A percentile compares a stretch with the other conserved stretches of the same genome.
phyloP scores from a whole-genome alignment of 495 filamentous ascomycete genomes.

The Neurospora cerealis region DNA sequence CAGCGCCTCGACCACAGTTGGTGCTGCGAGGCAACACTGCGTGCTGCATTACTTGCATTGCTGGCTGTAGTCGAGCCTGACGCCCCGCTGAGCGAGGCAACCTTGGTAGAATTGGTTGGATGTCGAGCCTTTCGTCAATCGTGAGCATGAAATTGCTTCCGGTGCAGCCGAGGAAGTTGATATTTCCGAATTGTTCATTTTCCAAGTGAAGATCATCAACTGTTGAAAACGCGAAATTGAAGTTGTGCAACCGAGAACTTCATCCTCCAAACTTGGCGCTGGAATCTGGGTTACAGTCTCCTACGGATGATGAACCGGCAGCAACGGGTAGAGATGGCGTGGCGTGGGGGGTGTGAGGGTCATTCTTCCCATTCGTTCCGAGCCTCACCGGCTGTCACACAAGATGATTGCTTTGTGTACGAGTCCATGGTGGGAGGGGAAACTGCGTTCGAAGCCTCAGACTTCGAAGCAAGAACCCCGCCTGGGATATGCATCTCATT shows the following conservation, averaged over 20 bases:
- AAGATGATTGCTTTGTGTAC: background rate
- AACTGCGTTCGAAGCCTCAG: background rate
- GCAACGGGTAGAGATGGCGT: background rate
- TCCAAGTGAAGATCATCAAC: background rate
- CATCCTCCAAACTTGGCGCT: background rate
- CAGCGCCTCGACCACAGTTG: background rate
- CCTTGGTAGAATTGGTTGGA: background rate
- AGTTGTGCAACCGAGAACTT: background rate
- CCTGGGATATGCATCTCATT: background rate
- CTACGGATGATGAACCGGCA: background rate
- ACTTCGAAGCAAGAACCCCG: background rate
- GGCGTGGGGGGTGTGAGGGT: background rate
- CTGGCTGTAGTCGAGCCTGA: background rate
- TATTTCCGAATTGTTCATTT: background rate
- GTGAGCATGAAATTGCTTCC: background rate
- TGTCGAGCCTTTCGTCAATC: background rate
- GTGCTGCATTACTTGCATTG: background rate
- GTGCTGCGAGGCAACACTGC: background rate
- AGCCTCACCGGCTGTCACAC: background rate
- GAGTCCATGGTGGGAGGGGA: background rate
- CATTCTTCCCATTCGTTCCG: background rate
- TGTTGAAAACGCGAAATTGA: background rate
- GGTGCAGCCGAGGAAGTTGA: background rate
- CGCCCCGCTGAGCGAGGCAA: background rate
- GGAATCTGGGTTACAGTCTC: background rate